Base-by-base conservation (phyloP, 345 rosid species). In the Linum lewisii region DNA sequence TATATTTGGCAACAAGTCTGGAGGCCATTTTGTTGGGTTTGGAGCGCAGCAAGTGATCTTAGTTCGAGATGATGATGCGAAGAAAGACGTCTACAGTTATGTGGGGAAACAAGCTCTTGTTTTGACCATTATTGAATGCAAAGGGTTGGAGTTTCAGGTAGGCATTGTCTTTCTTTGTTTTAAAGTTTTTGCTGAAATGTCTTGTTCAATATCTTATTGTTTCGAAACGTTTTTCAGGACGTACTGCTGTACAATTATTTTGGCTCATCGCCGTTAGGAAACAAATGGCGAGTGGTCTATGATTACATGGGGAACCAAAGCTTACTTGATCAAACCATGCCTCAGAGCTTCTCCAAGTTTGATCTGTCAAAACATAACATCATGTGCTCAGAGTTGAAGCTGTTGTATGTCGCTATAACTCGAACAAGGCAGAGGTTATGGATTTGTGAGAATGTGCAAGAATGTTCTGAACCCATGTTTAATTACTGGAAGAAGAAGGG, bases 61-160 rank as follows among this genome's bases (percentile, higher is more conserved):
- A 59, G 84, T 80, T 4, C 55, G 84, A 2, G 78, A 80, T 66
- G 80, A 77, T 47, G 5, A 13, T 61, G 76, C 65, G 1, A 69
- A 66, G 54, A 63, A 66, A 26, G 78, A 70, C 59, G 62, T 75
- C 20, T 50, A 54, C 13, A 52, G 61, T 22, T 44, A 52, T 42
- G 73, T 77, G n/a, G 77, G 80, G 44, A 77, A 78, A 58, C 78
- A 80, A 49, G 85, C 85, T 34, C 82, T 81, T 61, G 72, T 78
- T 23, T 57, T 78, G 66, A 81, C 78, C 7, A 60, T 75, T 23
- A 29, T 78, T 5, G 82, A 81, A 50, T 68, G 85, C 74, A 81
- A 75, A 69, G 85, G 85, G 53, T 60, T 81, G 22, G 80, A 81
- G 66, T 81, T 81, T 70, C 78, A 75, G 85, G 82, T 78, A 5